Conservation (phyloP, 2,329 filamentous ascomycete species). For the Cercospora janseana region DNA sequence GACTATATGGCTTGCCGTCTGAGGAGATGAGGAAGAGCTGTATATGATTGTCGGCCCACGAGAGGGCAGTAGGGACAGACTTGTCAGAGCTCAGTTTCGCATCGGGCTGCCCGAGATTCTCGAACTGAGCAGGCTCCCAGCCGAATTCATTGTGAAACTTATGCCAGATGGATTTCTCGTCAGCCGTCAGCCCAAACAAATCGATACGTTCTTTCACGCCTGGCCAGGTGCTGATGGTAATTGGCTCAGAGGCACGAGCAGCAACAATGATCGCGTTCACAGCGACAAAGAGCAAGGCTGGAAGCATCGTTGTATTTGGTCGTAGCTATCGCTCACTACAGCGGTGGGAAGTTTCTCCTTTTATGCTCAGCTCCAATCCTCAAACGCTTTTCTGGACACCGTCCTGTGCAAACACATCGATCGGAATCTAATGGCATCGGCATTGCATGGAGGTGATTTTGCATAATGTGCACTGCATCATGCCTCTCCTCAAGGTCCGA, state of each 20-base stretch:
- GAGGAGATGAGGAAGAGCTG: neutral
- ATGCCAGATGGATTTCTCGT: neutral
- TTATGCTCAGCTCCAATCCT: neutral
- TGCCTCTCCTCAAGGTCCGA: neutral
- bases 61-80: neutral
- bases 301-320: too few species aligned
- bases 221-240: neutral
- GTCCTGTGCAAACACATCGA: neutral
- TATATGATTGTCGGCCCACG: neutral
- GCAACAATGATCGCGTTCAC: neutral
- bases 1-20: constrained; percentile 2
- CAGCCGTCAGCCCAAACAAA: neutral
- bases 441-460: neutral
- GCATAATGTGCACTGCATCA: neutral
- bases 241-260: neutral
- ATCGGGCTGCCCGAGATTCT: neutral
- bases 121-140: neutral
- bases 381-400: neutral
- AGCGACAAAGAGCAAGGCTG: too few species aligned
- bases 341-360: neutral
- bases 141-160: constrained; percentile 4
- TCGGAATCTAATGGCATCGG: too few species aligned
- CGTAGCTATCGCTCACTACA: neutral
- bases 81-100: neutral
- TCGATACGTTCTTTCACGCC: neutral